Conservation (phyloP, 1,284 basidiomycete genomes). For the Rhizopogon parksii region DNA sequence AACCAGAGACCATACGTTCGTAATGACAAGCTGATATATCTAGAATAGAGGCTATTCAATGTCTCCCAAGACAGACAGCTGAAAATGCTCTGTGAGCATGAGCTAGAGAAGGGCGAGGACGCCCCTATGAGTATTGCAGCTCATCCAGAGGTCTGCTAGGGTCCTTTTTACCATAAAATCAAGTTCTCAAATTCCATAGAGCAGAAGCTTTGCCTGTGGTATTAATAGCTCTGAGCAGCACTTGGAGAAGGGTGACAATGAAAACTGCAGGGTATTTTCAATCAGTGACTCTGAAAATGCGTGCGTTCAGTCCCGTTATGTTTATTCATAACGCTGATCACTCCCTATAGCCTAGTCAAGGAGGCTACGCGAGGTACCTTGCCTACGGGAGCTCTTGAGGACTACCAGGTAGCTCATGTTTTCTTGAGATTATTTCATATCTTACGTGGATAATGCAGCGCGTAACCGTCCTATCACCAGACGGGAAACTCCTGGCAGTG, state of each 20-base stretch:
- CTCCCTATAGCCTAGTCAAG: slow-evolving; percentile 30
- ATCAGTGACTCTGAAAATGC: slow-evolving; percentile 43
- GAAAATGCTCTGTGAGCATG: slow-evolving; percentile 58
- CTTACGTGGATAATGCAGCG: slow-evolving; percentile 43
- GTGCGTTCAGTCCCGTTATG: slow-evolving; percentile 10
- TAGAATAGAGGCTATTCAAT: slow-evolving; percentile 61
- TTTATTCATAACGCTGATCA: neutral
- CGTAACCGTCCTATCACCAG: slow-evolving; percentile 69
- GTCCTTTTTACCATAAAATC: neutral
- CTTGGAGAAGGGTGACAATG: slow-evolving; percentile 61
- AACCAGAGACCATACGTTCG: neutral
- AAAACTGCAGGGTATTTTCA: slow-evolving; percentile 74
- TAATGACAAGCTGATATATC: neutral
- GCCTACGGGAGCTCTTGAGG: slow-evolving; percentile 50
- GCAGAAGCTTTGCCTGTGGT: slow-evolving; percentile 65
- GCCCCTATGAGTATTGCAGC: slow-evolving; percentile 90
- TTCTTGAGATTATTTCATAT: neutral
- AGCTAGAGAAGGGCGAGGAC: slow-evolving; percentile 78
- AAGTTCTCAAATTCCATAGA: slow-evolving; percentile 27
- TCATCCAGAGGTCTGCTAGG: slow-evolving; percentile 46
- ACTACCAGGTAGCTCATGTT: slow-evolving; percentile 65
- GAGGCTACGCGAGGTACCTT: slow-evolving; percentile 59
- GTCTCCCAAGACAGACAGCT: slow-evolving; percentile 56
- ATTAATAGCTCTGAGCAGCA: slow-evolving; percentile 71
- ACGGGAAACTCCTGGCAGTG: slow-evolving; percentile 52